Conservation (phyloP, 768 basidiomycete genomes). For the Scleroderma bovista region DNA sequence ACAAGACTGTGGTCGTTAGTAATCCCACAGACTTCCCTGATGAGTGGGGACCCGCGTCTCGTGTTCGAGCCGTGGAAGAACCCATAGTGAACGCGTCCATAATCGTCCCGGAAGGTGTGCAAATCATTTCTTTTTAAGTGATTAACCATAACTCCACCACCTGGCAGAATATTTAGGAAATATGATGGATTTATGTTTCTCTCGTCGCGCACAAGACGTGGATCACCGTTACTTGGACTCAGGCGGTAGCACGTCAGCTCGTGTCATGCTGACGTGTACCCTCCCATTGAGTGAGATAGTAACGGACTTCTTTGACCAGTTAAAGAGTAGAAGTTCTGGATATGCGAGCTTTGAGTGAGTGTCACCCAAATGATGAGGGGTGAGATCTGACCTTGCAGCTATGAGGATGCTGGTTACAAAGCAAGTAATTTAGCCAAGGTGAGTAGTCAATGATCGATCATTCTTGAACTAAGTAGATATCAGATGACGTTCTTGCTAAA, state of each 20-base stretch:
- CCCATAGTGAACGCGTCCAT: slow-evolving; percentile 92
- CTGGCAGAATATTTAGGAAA: slow-evolving; percentile 81
- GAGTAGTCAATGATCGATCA: slow-evolving; percentile 2
- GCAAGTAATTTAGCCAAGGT: slow-evolving; percentile 82
- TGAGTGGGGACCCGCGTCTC: slow-evolving; percentile 48
- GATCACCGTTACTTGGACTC: slow-evolving; percentile 81
- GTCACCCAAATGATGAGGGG: neutral
- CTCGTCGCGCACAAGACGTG: slow-evolving; percentile 76
- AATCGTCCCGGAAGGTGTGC: slow-evolving; percentile 84
- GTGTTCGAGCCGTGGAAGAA: slow-evolving; percentile 78
- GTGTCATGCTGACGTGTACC: slow-evolving; percentile 75
- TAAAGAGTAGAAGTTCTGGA: slow-evolving; percentile 89
- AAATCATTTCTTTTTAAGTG: neutral
- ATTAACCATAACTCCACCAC: neutral
- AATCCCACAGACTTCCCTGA: slow-evolving; percentile 98
- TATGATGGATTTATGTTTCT: slow-evolving; percentile 92
- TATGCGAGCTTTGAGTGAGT: slow-evolving; percentile 89
- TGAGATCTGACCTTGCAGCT: slow-evolving; percentile 45
- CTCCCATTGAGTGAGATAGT: slow-evolving; percentile 93
- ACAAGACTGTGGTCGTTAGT: slow-evolving; percentile 62
- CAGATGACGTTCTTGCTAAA: slow-evolving; percentile 92
- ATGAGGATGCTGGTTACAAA: slow-evolving; percentile 90
- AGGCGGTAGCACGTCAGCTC: slow-evolving; percentile 35
- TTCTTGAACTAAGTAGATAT: too few species aligned
- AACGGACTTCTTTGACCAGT: slow-evolving; percentile 89